Conservation (phyloP, 805 yeast species). For the Dipodascus albidus region DNA sequence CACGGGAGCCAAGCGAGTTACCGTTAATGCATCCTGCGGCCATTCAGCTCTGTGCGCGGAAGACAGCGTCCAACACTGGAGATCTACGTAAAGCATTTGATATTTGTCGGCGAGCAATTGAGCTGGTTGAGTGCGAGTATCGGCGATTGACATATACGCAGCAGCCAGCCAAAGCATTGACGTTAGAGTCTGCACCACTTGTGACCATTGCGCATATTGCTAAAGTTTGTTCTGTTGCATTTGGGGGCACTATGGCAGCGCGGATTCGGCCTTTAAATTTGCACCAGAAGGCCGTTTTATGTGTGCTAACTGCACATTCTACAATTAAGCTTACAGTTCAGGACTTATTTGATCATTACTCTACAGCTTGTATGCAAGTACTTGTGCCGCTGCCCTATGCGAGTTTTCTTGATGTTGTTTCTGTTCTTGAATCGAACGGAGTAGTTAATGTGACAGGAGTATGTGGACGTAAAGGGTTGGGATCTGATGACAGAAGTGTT, state of each 20-base stretch:
- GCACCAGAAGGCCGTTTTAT: conserved; percentile 67
- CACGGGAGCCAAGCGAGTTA: conserved; percentile 15
- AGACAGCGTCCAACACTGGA: conserved; percentile 80
- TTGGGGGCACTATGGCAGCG: conserved; percentile 40
- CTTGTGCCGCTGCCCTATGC: conserved; percentile 41
- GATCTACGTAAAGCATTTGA: conserved; percentile 90
- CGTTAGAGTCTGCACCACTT: conserved; percentile 37
- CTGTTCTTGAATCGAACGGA: conserved; percentile 43
- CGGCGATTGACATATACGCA: conserved; percentile 10
- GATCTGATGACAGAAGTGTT: conserved; percentile 12
- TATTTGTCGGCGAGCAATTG: conserved; percentile 69
- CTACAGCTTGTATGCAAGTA: conserved; percentile 30
- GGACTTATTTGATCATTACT: conserved; percentile 50
- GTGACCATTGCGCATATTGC: conserved; percentile 73
- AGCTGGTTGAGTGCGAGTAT: conserved; percentile 49
- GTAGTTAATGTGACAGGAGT: conserved; percentile 27
- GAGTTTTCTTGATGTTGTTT: conserved; percentile 52
- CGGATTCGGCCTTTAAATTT: conserved; percentile 53
- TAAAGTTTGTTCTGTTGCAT: conserved; percentile 51
- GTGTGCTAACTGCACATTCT: conserved; percentile 31
- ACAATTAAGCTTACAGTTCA: conserved; percentile 33
- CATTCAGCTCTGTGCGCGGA: conserved; percentile 71
- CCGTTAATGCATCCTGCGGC: conserved; percentile 77
- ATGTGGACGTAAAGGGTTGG: conserved; percentile 26
- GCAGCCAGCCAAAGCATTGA: conserved; percentile 8